A percentile compares a stretch with the other conserved stretches of the same genome.
These are phyloP conservation scores for Magnaporthales sp. DNA, from an alignment of 2,329 filamentous ascomycete species.

Conservation along the genomic window DNA sequence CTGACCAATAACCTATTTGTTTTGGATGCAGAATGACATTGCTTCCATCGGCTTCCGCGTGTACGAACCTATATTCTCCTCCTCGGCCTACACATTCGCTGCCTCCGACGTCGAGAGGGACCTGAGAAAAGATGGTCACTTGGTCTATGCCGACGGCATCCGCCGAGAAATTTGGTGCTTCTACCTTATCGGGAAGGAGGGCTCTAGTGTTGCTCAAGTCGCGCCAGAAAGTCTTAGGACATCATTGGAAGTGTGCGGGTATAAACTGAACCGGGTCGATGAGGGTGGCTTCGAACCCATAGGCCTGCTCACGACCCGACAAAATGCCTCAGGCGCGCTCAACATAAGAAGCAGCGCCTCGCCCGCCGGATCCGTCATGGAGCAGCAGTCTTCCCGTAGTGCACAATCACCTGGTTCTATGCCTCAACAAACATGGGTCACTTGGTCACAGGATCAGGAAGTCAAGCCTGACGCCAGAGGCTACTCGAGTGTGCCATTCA, in stretches of 20 bases:
- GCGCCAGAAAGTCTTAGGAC: slow-evolving; percentile 23
- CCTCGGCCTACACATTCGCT: slow-evolving; percentile 31
- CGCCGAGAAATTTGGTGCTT: slow-evolving; percentile 48
- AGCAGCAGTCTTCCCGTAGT: slow-evolving; percentile 22
- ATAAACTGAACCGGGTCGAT: slow-evolving; percentile 34
- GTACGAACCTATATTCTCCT: slow-evolving; percentile 14
- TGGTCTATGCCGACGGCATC: slow-evolving; percentile 42
- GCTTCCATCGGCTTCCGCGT: slow-evolving; percentile 41
- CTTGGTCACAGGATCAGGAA: slow-evolving; percentile 18
- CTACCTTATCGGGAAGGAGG: slow-evolving; percentile 34
- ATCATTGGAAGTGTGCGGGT: slow-evolving; percentile 33
- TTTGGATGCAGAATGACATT: slow-evolving; percentile 41
- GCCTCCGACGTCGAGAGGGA: slow-evolving; percentile 42
- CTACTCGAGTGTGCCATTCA: slow-evolving; percentile 25
- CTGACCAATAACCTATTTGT: background rate
- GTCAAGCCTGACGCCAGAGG: slow-evolving; percentile 24
- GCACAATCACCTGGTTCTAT: slow-evolving; percentile 17
- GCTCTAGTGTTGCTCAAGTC: slow-evolving; percentile 13
- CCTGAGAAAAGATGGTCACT: slow-evolving; percentile 42
- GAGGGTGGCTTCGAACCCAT: slow-evolving; percentile 42
- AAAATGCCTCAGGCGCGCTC: slow-evolving; percentile 26
- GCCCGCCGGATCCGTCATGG: slow-evolving; percentile 29
- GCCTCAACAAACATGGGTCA: slow-evolving; percentile 15
- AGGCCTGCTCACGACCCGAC: slow-evolving; percentile 35
- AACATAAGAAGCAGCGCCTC: slow-evolving; percentile 39